Evolutionary conservation across 1,139 yeast species (phyloP), one percentile per base, ranked within the genome.

Genomic region (Pichia sp.): DNA sequence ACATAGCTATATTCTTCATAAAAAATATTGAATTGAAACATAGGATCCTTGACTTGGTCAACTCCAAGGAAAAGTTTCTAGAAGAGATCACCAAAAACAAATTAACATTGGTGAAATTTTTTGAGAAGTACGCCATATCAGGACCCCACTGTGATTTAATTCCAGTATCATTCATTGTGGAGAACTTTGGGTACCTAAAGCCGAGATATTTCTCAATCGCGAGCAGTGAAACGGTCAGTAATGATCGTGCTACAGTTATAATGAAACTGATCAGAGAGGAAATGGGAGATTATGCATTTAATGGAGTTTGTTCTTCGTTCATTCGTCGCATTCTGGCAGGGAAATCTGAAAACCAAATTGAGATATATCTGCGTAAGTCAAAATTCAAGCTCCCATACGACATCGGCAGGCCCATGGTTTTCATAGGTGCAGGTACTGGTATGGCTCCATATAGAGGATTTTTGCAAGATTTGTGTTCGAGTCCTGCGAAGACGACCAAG

Each of bases 381-480:
- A 83, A 87, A 40, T 91, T 93, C 66, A 86, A 85, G 64, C 71
- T 88, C 46, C 98, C 98, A 6, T 66, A 81, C 20, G 81, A 83
- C 54, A 73, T 87, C 20, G 60, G 72, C 9, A 75, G 78, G 31
- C 96, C 98, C 5, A 72, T 91, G 20, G 81, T 93, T 46, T 74
- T 88, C 78, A 72, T 93, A 52, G 96, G 97, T 23, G 96, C 97
- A 27, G 99, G 99, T 44, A 91, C 97, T 9, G 98, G 98, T 51
- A 86, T 91, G 40, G 97, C 98, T 6, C 98, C 98, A 38, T 81
- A 88, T 65, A 76, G 97, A 58, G 97, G 93, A 3, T 87, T 93
- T 50, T 60, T 91, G 27, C 78, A 88, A 59, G 95, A 87, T 7
- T 34, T 38, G 12, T 34, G 35, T 11, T 9, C 16, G 1, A 20